Evolutionary conservation across 352 stramenopile genomes (phyloP).

Genomic region (Globisporangium canariense): DNA sequence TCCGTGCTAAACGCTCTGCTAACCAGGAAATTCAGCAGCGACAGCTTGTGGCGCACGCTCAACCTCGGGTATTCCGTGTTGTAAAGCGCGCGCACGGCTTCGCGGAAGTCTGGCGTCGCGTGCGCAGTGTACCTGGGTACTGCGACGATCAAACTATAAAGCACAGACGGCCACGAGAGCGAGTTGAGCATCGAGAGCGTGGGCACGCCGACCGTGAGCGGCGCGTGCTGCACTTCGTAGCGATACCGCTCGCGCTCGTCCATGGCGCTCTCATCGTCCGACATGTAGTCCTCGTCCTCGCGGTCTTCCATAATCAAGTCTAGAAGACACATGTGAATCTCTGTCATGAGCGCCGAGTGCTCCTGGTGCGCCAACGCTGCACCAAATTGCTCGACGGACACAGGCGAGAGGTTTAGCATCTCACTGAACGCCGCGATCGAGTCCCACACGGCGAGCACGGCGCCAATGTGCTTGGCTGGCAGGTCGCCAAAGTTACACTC

Average conservation of each 20-base stretch:
- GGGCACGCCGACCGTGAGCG: constrained; percentile 73
- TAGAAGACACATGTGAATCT: constrained; percentile 86
- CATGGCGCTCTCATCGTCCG: constrained; percentile 77
- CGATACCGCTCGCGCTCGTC: constrained; percentile 78
- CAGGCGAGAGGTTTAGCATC: constrained; percentile 50
- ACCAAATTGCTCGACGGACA: constrained; percentile 68
- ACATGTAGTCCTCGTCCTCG: constrained; percentile 85
- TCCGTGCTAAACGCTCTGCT: constrained; percentile 55
- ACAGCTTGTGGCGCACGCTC: constrained; percentile 60
- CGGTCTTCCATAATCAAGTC: constrained; percentile 77
- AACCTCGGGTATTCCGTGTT: constrained; percentile 54
- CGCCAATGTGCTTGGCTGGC: constrained; percentile 35
- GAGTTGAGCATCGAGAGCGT: constrained; percentile 78
- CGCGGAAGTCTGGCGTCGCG: constrained; percentile 32
- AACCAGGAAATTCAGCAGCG: constrained; percentile 69
- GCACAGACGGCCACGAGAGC: constrained; percentile 75
- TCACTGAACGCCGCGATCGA: constrained; percentile 74
- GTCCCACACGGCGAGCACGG: constrained; percentile 74
- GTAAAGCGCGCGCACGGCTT: constrained; percentile 43
- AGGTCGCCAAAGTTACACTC: constrained; percentile 60
- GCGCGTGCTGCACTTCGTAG: constrained; percentile 77
- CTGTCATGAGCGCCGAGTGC: constrained; percentile 51
- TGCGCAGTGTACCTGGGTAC: constrained; percentile 68
- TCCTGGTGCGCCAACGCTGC: constrained; percentile 40
- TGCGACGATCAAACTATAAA: constrained; percentile 60